Evolutionary conservation across 148 eudicot genomes (phyloP).

Genomic region (Euryodendron excelsum): DNA sequence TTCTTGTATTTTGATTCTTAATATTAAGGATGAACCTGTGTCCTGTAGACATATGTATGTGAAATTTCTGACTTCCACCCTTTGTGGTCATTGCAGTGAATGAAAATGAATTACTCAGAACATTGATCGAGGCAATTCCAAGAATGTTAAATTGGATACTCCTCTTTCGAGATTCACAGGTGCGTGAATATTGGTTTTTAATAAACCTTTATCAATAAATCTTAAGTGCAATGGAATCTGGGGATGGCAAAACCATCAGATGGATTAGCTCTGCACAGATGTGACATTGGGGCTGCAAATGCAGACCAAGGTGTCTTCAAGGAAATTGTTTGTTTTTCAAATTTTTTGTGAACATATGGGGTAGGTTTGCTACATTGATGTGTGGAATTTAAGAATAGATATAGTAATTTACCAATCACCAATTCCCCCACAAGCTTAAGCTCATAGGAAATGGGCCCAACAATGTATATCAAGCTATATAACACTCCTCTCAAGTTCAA

Average conservation of each 20-base stretch:
- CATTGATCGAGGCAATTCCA: conserved; percentile 78
- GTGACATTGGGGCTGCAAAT: not conserved
- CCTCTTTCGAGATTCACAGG: conserved; percentile 70
- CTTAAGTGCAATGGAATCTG: not conserved
- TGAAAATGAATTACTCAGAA: conserved; percentile 60
- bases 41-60: not conserved
- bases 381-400: too few relatives aligned
- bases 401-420: too few relatives aligned
- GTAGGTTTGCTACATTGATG: too few relatives aligned
- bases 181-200: conserved; percentile 18
- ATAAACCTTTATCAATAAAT: not conserved
- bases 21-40: not conserved
- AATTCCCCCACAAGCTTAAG: not conserved
- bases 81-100: conserved; percentile 52
- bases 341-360: too few relatives aligned
- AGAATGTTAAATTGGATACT: conserved; percentile 76
- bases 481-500: not conserved
- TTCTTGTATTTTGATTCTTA: not conserved
- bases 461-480: not conserved
- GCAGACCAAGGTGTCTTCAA: not conserved
- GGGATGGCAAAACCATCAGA: not conserved
- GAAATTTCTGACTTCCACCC: conserved; percentile 8
- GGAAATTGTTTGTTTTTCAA: not conserved
- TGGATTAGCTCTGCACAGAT: not conserved
- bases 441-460: not conserved